These are phyloP conservation scores for Mrakia gelida DNA, from an alignment of 768 basidiomycete species.

Conservation along the genomic window DNA sequence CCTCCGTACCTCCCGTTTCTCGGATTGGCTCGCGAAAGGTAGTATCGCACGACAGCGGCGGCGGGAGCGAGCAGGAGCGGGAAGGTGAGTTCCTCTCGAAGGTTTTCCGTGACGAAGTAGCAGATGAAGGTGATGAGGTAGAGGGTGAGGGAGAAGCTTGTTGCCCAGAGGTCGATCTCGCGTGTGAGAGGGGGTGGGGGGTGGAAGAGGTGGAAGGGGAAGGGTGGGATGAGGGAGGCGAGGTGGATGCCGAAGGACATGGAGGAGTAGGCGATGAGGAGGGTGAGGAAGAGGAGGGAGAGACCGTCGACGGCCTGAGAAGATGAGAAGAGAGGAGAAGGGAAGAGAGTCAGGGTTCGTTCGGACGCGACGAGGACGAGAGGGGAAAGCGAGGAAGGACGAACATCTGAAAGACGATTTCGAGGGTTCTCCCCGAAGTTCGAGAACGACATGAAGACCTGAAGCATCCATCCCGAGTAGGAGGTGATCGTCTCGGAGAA, in stretches of 20 bases:
- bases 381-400: background rate
- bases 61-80: conserved; percentile 26
- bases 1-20: conserved; percentile 3
- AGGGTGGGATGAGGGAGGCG: conserved; percentile 10
- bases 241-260: conserved; percentile 28
- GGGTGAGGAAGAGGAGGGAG: conserved; percentile 14
- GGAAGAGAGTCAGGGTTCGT: background rate
- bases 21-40: conserved; percentile 2
- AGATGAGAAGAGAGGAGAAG: background rate
- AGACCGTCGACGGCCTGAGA: conserved; percentile 23
- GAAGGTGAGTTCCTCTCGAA: background rate
- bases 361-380: background rate
- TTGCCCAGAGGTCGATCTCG: background rate
- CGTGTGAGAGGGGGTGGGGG: conserved; percentile 3
- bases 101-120: conserved; percentile 8
- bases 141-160: conserved; percentile 11
- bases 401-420: background rate
- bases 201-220: conserved; percentile 24
- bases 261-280: conserved; percentile 19
- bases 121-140: conserved; percentile 17
- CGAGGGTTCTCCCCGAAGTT: conserved; percentile 16
- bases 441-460: conserved; percentile 25
- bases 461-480: conserved; percentile 27
- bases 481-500: conserved; percentile 30
- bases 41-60: conserved; percentile 17